Evolutionary conservation across 768 basidiomycete genomes (phyloP).

Genomic region (Auricularia heimuer): DNA sequence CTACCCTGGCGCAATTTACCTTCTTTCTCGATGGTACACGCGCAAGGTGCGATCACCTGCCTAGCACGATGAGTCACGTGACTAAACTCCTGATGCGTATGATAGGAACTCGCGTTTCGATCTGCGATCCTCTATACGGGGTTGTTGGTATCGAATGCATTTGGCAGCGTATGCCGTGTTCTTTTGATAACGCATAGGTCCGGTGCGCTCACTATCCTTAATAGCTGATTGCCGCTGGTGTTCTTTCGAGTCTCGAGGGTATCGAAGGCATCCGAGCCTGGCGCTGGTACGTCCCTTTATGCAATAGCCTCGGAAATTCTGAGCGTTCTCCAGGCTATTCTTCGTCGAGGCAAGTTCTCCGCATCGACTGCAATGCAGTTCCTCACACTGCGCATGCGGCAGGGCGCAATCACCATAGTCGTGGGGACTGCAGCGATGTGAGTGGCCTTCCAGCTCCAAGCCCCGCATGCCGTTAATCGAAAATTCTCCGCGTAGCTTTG

Average conservation of each 20-base stretch:
- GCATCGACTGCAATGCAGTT: not conserved
- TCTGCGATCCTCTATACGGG: slow-evolving; percentile 52
- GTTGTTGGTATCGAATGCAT: slow-evolving; percentile 54
- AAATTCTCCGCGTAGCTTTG: slow-evolving; percentile 29
- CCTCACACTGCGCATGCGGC: not conserved
- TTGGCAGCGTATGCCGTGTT: slow-evolving; percentile 42
- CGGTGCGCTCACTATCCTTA: not conserved
- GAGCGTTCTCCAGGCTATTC: slow-evolving; percentile 41
- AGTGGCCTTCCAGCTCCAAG: slow-evolving; percentile 11
- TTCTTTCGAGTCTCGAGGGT: slow-evolving; percentile 60
- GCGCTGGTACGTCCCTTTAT: slow-evolving; percentile 43
- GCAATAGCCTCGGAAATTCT: not conserved
- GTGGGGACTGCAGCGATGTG: slow-evolving; percentile 48
- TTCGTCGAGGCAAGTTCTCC: slow-evolving; percentile 45
- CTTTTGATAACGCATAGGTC: not conserved
- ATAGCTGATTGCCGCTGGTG: slow-evolving; percentile 66
- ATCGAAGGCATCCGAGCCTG: slow-evolving; percentile 56
- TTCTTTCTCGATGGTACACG: slow-evolving; percentile 30
- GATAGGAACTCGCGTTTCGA: slow-evolving; percentile 51
- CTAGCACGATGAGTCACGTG: not conserved
- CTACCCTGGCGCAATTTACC: slow-evolving; percentile 45
- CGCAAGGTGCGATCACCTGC: slow-evolving; percentile 17
- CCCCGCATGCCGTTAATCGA: no score
- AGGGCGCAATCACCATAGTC: slow-evolving; percentile 57
- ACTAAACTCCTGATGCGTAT: slow-evolving; percentile 13